phyloP scores from a whole-genome alignment of 805 yeast species.

The Kodamaea jinghongensis region DNA sequence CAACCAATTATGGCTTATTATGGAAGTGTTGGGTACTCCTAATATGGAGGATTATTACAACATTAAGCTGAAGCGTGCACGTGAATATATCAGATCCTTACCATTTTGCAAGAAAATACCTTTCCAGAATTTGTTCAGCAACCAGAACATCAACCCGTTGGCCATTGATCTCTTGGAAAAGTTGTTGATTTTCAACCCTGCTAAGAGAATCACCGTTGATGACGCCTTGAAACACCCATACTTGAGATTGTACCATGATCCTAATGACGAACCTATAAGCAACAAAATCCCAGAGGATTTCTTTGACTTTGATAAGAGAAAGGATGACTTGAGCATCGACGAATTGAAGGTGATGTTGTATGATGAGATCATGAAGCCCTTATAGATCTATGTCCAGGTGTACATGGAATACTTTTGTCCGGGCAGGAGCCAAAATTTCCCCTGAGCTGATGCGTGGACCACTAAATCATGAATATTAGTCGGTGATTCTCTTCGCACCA shows the following conservation, averaged over 20 bases:
- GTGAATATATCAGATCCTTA: conserved; percentile 79
- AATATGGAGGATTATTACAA: conserved; percentile 70
- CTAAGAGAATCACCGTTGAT: conserved; percentile 67
- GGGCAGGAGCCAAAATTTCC: too few relatives aligned
- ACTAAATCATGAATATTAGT: too few relatives aligned
- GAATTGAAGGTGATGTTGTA: conserved; percentile 78
- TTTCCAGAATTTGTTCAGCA: conserved; percentile 42
- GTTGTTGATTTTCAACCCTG: conserved; percentile 71
- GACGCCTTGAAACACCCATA: conserved; percentile 83
- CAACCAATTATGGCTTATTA: conserved; percentile 80
- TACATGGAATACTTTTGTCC: too few relatives aligned
- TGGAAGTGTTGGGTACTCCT: conserved; percentile 88
- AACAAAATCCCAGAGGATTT: conserved; percentile 81
- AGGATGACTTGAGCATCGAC: conserved; percentile 71
- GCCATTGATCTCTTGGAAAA: conserved; percentile 60
- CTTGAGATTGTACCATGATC: conserved; percentile 88
- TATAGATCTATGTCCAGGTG: conserved; percentile 19
- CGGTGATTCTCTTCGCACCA: too few relatives aligned
- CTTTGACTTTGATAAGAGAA: conserved; percentile 82
- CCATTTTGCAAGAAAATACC: conserved; percentile 68
- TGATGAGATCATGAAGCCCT: conserved; percentile 72
- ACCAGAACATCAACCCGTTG: conserved; percentile 31
- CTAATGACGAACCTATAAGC: conserved; percentile 87
- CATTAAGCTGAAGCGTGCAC: conserved; percentile 77
- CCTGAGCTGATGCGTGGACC: too few relatives aligned